Evolutionary conservation across 2,329 filamentous ascomycete species (phyloP), one percentile per base, ranked within the genome.

Genomic region (Huntiella omanensis): DNA sequence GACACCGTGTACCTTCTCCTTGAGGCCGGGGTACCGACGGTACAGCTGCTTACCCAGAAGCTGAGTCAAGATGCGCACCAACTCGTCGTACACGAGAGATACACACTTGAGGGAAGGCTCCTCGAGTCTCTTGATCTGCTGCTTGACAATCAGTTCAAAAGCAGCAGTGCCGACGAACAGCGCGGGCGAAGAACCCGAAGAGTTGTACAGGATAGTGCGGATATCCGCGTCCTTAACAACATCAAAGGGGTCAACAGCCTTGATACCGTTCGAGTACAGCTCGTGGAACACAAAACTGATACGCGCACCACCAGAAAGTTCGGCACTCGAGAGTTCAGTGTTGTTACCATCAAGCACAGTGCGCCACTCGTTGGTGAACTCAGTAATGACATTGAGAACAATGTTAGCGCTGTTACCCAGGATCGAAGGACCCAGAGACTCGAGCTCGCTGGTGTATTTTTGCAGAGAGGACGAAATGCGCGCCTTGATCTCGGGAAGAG

Each of bases 271-370:
- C 48, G 86, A 80, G 65, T 98, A 98, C 12, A 98, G 72, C 63
- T 98, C 91, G 64, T 98, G 91, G 73, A 96, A 98, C 40, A 98
- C 91, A 59, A 98, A 98, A 60, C 86, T 94, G 61, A 98, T 98
- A 75, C 91, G 82, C 46, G 91, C 91, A 67, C 91, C 91, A 52
- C 91, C 91, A 4, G 91, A 96, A 51, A 98, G 71, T 62, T 98
- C 91, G 1, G 83, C 75, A 64, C 85, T 94, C 17, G 91, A 96
- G 3, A 98, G 71, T 62, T 98, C 91, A 52, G 85, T 85, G 64
- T 92, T 96, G 65, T 94, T 94, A 55, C 91, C 91, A 55, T 98
- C 92, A 50, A 98, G 65, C 16, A 98, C 85, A 16, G 87, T 94
- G 55, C 88, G 77, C 75, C 93, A 98, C 61, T 98, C 91, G 58